Conservation (phyloP, 2,329 filamentous ascomycete species). For the Blastomyces parvus region DNA sequence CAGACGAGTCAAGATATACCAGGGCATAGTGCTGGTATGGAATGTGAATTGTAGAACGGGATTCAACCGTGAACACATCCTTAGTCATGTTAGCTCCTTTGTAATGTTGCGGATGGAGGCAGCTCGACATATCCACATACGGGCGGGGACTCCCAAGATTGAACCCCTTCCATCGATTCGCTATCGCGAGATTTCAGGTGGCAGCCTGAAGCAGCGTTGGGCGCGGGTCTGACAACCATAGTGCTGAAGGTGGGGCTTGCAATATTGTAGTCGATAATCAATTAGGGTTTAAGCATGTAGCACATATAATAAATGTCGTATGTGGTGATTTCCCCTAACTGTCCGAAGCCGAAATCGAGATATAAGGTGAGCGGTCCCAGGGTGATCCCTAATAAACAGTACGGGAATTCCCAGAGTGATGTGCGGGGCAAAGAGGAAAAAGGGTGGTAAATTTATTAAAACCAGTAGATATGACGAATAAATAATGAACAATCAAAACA, state of each 20-base stretch:
- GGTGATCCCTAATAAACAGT: not conserved
- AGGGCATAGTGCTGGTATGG: constrained; percentile 4
- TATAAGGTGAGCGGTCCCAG: not conserved
- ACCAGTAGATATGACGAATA: not conserved
- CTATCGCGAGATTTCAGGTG: not conserved
- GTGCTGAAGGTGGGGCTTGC: not conserved
- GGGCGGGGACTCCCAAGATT: constrained; percentile 9
- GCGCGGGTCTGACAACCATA: not conserved
- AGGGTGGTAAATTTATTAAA: not conserved
- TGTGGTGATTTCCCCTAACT: not conserved
- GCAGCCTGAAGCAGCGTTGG: not conserved
- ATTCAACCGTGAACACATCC: not conserved
- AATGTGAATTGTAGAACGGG: not conserved
- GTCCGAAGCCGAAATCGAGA: not conserved
- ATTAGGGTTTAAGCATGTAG: not conserved
- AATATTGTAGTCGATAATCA: not conserved
- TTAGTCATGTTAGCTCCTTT: constrained; percentile 2
- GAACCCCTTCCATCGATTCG: constrained; percentile 4
- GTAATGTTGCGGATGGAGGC: not conserved
- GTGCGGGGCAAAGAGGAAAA: not conserved
- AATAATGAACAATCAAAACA: not conserved
- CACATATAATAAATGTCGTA: not conserved
- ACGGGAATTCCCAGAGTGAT: not conserved
- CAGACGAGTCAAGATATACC: constrained; percentile 7
- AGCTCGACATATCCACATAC: constrained; percentile 6